phyloP scores from a whole-genome alignment of 1,284 basidiomycete genomes.

The Takashimella koratensis region DNA sequence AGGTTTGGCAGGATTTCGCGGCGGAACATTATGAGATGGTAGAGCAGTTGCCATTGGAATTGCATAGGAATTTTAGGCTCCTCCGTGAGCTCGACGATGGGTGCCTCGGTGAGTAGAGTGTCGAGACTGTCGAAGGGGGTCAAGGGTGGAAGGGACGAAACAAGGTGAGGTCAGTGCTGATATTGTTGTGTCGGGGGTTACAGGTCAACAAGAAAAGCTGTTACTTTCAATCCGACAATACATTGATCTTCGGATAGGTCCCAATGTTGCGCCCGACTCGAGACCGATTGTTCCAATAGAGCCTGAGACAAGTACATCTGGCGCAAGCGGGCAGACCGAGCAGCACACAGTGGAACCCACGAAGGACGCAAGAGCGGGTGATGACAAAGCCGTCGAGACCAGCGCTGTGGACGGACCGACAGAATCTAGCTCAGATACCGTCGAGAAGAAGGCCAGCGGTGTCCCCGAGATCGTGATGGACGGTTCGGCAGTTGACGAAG shows the following conservation, averaged over 20 bases:
- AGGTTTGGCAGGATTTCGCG: conserved; percentile 69
- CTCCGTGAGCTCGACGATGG: conserved; percentile 79
- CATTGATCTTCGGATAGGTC: not conserved
- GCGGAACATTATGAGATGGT: conserved; percentile 78
- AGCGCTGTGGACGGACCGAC: too few relatives aligned
- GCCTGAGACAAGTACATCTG: too few relatives aligned
- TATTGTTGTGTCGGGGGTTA: not conserved
- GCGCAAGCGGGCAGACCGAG: too few relatives aligned
- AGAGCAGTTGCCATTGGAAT: conserved; percentile 78
- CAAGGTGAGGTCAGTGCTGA: not conserved
- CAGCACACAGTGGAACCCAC: too few relatives aligned
- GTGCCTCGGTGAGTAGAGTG: conserved; percentile 56
- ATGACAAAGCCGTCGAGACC: too few relatives aligned
- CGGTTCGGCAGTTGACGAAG: not conserved
- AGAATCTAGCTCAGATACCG: not conserved
- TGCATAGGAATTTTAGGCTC: conserved; percentile 73
- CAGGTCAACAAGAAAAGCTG: not conserved
- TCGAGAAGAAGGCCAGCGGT: not conserved
- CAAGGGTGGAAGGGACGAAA: not conserved
- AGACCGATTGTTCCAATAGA: not conserved
- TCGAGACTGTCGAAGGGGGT: not conserved
- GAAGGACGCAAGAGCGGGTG: too few relatives aligned
- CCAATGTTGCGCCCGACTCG: too few relatives aligned
- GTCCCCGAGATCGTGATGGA: not conserved
- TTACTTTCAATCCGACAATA: not conserved